A percentile compares a stretch with the other conserved stretches of the same genome.
phyloP scores from a whole-genome alignment of 768 basidiomycete genomes.

The Rhodocollybia butyracea region DNA sequence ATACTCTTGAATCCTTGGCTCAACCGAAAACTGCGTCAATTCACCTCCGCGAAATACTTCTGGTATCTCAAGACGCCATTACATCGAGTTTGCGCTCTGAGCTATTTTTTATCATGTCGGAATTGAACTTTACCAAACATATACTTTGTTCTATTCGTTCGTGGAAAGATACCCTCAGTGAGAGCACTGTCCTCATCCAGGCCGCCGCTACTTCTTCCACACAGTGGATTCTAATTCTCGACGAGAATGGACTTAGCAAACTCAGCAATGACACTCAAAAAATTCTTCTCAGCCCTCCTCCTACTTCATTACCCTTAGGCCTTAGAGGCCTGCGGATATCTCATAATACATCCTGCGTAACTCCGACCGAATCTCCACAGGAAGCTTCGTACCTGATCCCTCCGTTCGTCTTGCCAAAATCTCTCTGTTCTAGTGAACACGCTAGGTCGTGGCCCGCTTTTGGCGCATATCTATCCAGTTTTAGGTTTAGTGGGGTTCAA shows the following conservation, averaged over 20 bases:
- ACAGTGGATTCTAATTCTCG: constrained; percentile 51
- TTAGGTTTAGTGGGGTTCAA: constrained; percentile 17
- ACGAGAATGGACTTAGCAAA: constrained; percentile 38
- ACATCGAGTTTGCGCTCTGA: background rate
- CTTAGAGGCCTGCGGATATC: constrained; percentile 30
- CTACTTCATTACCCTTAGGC: constrained; percentile 35
- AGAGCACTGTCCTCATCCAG: constrained; percentile 22
- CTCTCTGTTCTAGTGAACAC: constrained; percentile 16
- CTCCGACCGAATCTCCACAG: constrained; percentile 26
- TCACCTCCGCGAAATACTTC: constrained; percentile 2
- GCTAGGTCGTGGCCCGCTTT: constrained; percentile 22
- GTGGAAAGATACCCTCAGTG: background rate
- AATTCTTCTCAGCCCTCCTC: constrained; percentile 41
- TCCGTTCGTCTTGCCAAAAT: constrained; percentile 51
- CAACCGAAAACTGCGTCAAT: background rate
- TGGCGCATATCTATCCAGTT: constrained; percentile 13
- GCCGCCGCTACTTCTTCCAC: constrained; percentile 37
- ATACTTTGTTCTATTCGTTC: constrained; percentile 1
- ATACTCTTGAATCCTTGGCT: background rate
- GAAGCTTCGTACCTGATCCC: constrained; percentile 54
- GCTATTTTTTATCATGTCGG: background rate
- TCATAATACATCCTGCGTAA: constrained; percentile 26
- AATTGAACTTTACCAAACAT: background rate
- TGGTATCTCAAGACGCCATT: background rate
- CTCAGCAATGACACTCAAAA: constrained; percentile 29